Conservation (phyloP, 2,329 filamentous ascomycete genomes). For the Phialophora macrospora region DNA sequence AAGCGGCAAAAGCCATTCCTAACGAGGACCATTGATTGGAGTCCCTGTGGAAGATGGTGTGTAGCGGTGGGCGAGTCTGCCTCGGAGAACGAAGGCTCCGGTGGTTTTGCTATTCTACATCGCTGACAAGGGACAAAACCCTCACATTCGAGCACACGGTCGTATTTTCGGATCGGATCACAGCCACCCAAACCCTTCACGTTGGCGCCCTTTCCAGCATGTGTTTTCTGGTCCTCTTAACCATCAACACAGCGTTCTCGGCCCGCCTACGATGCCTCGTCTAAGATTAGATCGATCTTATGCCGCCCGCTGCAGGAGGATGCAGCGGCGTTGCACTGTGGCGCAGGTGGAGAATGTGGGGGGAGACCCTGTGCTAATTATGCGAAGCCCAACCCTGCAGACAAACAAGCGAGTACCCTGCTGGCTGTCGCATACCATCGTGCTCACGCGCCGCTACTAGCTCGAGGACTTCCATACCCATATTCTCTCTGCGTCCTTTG, state of each 20-base stretch:
- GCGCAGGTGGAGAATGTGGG: not conserved
- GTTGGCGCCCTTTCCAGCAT: not conserved
- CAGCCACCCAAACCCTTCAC: not conserved
- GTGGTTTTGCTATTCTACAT: slow-evolving; percentile 31
- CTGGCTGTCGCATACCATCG: slow-evolving; percentile 17
- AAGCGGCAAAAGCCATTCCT: slow-evolving; percentile 27
- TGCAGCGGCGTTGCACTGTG: not conserved
- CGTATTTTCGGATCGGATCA: not conserved
- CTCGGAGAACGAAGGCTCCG: slow-evolving; percentile 17
- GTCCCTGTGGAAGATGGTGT: slow-evolving; percentile 38
- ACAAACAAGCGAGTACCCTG: slow-evolving; percentile 3
- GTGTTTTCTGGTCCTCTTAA: not conserved
- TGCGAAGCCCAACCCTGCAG: not conserved
- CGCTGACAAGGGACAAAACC: slow-evolving; percentile 10
- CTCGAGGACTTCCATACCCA: not conserved
- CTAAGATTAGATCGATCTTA: too few species aligned
- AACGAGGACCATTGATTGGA: slow-evolving; percentile 36
- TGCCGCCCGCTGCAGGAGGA: too few species aligned
- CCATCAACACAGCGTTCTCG: not conserved
- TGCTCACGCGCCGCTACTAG: not conserved
- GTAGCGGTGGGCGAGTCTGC: slow-evolving; percentile 36
- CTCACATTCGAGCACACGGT: not conserved
- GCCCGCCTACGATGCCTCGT: not conserved
- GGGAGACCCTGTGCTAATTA: not conserved
- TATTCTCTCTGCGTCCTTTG: not conserved